Evolutionary conservation across 305 asterid genomes (phyloP), one percentile per base, ranked within the genome.

Genomic region (Fraxinus albicans): DNA sequence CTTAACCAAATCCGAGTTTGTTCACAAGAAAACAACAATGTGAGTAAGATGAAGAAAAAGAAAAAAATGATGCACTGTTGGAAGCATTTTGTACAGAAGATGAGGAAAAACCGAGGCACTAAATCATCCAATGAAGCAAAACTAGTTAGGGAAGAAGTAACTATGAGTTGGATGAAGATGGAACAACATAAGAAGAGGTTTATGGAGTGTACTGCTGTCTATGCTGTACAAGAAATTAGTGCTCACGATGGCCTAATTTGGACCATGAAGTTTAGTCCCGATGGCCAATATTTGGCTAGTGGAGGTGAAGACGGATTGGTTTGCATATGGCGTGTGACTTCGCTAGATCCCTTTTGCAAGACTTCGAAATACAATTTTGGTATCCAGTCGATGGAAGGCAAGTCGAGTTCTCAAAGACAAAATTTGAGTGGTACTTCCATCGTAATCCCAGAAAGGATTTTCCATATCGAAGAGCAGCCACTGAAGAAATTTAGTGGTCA

Each of bases 231-330:
- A 84, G 90, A 90, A 79, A 38, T 95, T 73, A 82, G 82, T 74
- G 97, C 95, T 29, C 99, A 95, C 47, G 55, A 67, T 0, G 97
- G 98, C 38, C 77, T 80, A 25, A 93, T 95, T 35, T 80, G 91
- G 93, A 82, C 95, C 2, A 92, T 95, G 97, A 93, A 91, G 88
- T 94, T 94, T 58, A 94, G 99, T 60, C 97, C 93, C 0, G 94
- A 95, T 77, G 95, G 97, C 12, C 84, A 84, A 34, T 93, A 85
- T 90, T 79, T 95, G 75, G 98, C 99, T 8, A 94, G 91, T 77
- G 98, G 93, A 0, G 98, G 98, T 58, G 97, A 90, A 85, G 98
- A 95, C 42, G 97, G 98, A 35, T 79, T 94, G 1, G 89, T 94
- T 81, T 92, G 96, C 44, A 58, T 94, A 21, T 92, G 97, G 97